phyloP scores from a whole-genome alignment of 495 filamentous ascomycete species.

The Xylaria flabelliformis region DNA sequence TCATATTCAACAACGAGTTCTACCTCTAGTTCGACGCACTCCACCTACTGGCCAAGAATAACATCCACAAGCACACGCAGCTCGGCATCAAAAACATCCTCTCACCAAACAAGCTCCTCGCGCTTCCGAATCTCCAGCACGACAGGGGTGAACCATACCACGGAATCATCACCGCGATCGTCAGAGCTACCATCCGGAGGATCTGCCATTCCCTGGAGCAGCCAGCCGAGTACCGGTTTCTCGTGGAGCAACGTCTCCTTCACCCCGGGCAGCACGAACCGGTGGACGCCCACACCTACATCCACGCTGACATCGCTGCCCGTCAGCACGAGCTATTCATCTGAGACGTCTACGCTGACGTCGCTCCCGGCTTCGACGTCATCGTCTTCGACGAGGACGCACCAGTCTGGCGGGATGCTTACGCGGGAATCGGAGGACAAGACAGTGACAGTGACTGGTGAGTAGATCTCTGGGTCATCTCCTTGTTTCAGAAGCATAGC shows the following conservation, averaged over 20 bases:
- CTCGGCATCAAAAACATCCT: not conserved
- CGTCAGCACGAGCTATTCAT: not conserved
- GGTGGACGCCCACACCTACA: conserved; percentile 13
- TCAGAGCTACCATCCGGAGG: conserved; percentile 16
- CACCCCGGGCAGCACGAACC: conserved; percentile 18
- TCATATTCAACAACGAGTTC: conserved; percentile 5
- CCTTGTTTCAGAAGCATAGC: not conserved
- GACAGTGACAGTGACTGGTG: conserved; percentile 16
- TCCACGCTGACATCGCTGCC: not conserved
- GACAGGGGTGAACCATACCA: not conserved
- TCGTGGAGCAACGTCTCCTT: conserved; percentile 24
- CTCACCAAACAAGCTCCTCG: not conserved
- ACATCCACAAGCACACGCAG: conserved; percentile 4
- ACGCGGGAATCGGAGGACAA: not conserved
- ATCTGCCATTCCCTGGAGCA: conserved; percentile 5
- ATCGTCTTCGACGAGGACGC: not conserved
- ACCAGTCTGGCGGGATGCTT: not conserved
- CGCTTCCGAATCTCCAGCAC: not conserved
- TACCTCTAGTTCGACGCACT: not conserved
- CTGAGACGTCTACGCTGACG: conserved; percentile 20
- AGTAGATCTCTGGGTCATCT: not conserved
- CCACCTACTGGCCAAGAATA: not conserved
- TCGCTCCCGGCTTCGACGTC: conserved; percentile 12
- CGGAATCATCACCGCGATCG: not conserved
- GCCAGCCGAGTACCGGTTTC: not conserved